Base-by-base conservation (phyloP, 2,329 filamentous ascomycete genomes). In the Fusarium piperis region DNA sequence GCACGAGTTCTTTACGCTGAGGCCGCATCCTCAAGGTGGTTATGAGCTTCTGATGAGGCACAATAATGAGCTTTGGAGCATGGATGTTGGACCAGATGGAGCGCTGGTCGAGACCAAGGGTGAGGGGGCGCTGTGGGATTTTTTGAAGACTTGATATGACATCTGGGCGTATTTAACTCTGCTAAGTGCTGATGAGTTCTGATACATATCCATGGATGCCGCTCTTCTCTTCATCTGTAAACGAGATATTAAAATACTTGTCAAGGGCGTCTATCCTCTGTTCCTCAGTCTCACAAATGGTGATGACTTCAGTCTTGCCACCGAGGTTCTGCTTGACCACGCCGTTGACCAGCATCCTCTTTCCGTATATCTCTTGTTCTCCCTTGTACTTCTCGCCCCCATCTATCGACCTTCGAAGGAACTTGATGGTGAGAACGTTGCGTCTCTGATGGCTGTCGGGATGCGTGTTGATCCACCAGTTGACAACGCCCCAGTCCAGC, bases 401-500 rank as follows among this genome's bases (percentile, higher is more conserved):
- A 66, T 46, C 83, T 57, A 60, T 81, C 67, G 35, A 81, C 67
- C 62, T 78, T 61, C 88, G 77, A 61, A 91, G 80, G 79, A 89
- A 89, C 77, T 82, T 85, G 63, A 84, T 82, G 65, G 86, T 84
- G 16, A 90, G 77, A 26, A 92, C 77, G 6, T 77, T 83, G 64
- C 84, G 80, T 12, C 85, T 87, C 77, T 92, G 91, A 74, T 85
- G 87, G 60, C 83, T 86, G 30, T 79, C 78, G n/a, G 81, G 79
- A 61, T 80, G 81, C 41, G 83, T 83, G 66, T 85, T 88, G 3
- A 87, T 88, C 55, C 77, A 86, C 70, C 83, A 88, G 77, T 88
- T 92, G 81, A 92, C 86, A 10, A 90, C 82, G 26, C 83, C 84
- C 77, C 89, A 92, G 78, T 93, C 74, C 7, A 70, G 52, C 8